Conservation (phyloP, 495 filamentous ascomycete species). For the Daldinia caldariorum region DNA sequence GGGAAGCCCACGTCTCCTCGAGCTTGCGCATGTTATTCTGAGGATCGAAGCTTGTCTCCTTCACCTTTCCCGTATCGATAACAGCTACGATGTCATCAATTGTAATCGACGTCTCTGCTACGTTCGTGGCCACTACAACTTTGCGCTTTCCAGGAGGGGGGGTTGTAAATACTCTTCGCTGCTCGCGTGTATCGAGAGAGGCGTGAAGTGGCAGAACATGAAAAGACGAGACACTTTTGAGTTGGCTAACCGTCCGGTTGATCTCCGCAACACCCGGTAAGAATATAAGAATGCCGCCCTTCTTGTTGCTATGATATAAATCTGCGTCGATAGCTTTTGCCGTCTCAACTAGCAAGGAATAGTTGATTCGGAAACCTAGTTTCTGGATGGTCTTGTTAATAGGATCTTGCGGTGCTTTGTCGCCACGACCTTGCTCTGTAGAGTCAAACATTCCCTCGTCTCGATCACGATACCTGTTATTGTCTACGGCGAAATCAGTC, state of each 20-base stretch:
- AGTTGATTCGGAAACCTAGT: slow-evolving; percentile 89
- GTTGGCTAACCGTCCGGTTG: slow-evolving; percentile 75
- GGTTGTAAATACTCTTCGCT: slow-evolving; percentile 82
- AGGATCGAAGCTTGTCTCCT: slow-evolving; percentile 94
- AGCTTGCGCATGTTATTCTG: slow-evolving; percentile 94
- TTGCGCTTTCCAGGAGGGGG: slow-evolving; percentile 85
- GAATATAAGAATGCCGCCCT: slow-evolving; percentile 93
- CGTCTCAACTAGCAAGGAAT: slow-evolving; percentile 82
- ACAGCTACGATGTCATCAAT: slow-evolving; percentile 97
- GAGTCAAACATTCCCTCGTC: slow-evolving; percentile 52
- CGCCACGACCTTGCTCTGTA: slow-evolving; percentile 22
- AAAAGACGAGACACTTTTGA: slow-evolving; percentile 73
- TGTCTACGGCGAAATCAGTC: slow-evolving; percentile 73
- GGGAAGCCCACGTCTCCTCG: slow-evolving; percentile 93
- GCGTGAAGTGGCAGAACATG: slow-evolving; percentile 91
- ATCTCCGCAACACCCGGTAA: slow-evolving; percentile 89
- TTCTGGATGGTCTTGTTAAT: slow-evolving; percentile 75
- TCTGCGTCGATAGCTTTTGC: slow-evolving; percentile 82
- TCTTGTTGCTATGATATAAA: slow-evolving; percentile 64
- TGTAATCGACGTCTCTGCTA: slow-evolving; percentile 97
- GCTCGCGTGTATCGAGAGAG: slow-evolving; percentile 85
- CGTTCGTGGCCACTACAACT: slow-evolving; percentile 93
- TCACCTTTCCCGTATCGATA: slow-evolving; percentile 93
- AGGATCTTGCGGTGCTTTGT: slow-evolving; percentile 48
- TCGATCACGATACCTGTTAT: slow-evolving; percentile 43